Percentiles rank a stretch among this genome's conserved stretches.
Conservation (phyloP, 305 asterid genomes). For the Fraxinus sp. region DNA sequence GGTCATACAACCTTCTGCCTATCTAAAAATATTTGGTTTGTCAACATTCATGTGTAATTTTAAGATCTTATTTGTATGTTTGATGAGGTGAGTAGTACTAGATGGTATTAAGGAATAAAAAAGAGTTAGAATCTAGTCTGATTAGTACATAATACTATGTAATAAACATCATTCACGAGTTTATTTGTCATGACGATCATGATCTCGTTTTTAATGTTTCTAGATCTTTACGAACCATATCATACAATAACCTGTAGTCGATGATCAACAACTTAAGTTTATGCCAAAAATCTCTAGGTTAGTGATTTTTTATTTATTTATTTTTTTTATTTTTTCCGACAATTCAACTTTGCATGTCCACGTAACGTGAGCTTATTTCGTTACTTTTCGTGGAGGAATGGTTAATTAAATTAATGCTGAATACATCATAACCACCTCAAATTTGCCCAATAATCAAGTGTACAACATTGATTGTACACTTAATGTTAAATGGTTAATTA, state of each 20-base stretch:
- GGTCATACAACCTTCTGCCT: neutral
- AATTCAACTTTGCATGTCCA: no score
- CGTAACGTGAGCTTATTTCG: neutral
- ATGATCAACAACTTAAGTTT: neutral
- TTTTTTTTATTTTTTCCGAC: no score
- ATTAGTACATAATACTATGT: neutral
- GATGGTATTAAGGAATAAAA: neutral
- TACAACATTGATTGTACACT: no score
- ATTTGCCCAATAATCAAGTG: no score
- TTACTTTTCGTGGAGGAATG: neutral
- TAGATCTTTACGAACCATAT: no score
- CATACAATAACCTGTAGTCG: neutral
- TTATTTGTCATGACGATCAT: no score
- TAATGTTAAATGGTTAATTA: no score
- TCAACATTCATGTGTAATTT: neutral
- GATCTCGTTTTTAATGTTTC: no score
- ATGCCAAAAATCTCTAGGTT: neutral
- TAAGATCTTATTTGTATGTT: neutral
- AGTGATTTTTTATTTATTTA: no score
- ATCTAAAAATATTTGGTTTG: no score
- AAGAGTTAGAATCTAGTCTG: no score
- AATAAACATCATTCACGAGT: neutral
- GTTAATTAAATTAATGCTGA: no score
- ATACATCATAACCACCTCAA: neutral
- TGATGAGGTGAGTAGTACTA: neutral